Base-by-base conservation (phyloP, 371 early-diverging fungal genomes). In the Haplosporangium sp. region DNA sequence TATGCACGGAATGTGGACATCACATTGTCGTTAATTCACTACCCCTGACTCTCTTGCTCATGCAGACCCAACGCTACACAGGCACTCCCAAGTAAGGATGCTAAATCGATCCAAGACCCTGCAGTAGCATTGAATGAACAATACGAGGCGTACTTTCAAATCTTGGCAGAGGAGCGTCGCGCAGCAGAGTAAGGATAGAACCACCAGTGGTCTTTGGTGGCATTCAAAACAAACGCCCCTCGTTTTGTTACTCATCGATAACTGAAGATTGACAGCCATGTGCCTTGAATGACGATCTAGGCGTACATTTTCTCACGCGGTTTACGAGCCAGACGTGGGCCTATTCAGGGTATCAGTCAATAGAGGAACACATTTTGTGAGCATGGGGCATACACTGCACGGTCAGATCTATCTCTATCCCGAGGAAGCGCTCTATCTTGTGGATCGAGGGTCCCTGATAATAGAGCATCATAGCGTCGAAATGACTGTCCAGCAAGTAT, bases 391-490 rank as follows among this genome's bases (percentile, higher is more conserved):
- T 20, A 67, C 83, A 8, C 9, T 79, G 0, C 55, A 75, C 37
- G 84, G 86, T 0, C 52, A 74, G n/a, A 77, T 83, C 12, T 64
- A 66, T 21, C 69, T 86, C 11, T 84, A 80, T 54, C 82, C 79
- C 0, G 88, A 88, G 52, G 88, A 88, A 60, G 86, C 88, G 0
- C 86, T 86, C 8, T 88, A 83, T 75, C 67, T 88, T 36, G 66
- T 86, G 11, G 83, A 83, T 47, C 81, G 86, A 48, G 81, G 82
- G 13, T 84, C 83, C 2, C 57, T 88, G 0, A 37, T 73, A 29
- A 62, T 64, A 6, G 68, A 79, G 3, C 65, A 68, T 47, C 54
- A 53, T 7, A 73, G 79, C 11, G 47, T 48, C 21, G 59, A 67
- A 6, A 59, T 79, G 42, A 62, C 55, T 16, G 64, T 79, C 4